Base-by-base conservation (phyloP, 1,139 yeast species). In the Hyphopichia pseudoburtonii region DNA sequence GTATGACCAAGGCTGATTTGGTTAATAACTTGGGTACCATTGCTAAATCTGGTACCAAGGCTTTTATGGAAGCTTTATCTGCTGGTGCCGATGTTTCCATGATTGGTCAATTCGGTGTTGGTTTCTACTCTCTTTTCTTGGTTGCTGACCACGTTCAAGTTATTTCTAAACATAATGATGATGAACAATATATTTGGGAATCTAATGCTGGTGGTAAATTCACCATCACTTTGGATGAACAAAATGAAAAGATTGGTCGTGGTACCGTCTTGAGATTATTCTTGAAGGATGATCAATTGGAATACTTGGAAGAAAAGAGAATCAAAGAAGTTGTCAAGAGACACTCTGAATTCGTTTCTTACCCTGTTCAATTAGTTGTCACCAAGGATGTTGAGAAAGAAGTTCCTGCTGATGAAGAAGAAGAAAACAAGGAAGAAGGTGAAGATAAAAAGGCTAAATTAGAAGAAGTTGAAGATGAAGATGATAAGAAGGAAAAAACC, bases 31-130 rank as follows among this genome's bases (percentile, higher is more conserved):
- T 94, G 72, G 99, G 99, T 84, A 92, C 98, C 52, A 94, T 94
- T 65, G 98, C 99, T 64, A 94, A 92, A 78, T 94, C 98, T 52
- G 99, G 98, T 76, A 94, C 99, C 60, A 94, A 94, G 78, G 87
- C 95, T 53, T 94, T 94, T 70, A 92, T 94, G 98, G 98, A 94
- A 76, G 98, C 98, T 52, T 80, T 92, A 54, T 84, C 96, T 52
- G 97, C 97, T 52, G 99, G 99, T 76, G 98, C 98, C 50, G 99
- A 94, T 70, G 97, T 94, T 51, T 89, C 97, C 51, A 94, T 94
- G 98, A 94, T 94, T 76, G 99, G 99, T 80, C 98, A 94, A 76
- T 94, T 94, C 78, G 99, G 99, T 88, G 98, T 94, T 58, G 99
- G 99, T 82, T 94, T 94, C 92, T 94, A 94, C 86, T 92, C 99